Evolutionary conservation across 345 rosid species (phyloP).

Genomic region (Arabidopsis suecica): DNA sequence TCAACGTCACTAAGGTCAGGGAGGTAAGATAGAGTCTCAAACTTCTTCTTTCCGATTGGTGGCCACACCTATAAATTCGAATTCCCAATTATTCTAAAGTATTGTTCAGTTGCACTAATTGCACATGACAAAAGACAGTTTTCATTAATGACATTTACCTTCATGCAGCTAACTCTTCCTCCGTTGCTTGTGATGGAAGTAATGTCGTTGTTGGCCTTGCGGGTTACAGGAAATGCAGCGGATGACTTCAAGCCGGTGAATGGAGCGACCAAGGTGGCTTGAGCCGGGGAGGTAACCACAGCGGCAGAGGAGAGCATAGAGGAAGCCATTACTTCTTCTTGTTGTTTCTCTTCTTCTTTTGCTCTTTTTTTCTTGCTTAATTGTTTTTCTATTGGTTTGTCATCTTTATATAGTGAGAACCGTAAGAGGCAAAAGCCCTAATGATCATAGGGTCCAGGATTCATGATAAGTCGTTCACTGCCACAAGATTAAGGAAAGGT

Average conservation of each 20-base stretch:
- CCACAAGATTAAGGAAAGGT: constrained; percentile 38
- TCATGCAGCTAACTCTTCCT: constrained; percentile 58
- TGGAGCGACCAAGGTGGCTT: constrained; percentile 58
- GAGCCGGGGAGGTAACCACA: constrained; percentile 49
- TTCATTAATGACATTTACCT: constrained; percentile 37
- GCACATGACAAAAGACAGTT: not conserved
- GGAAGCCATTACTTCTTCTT: constrained; percentile 57
- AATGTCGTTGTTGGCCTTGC: constrained; percentile 53
- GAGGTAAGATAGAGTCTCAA: constrained; percentile 62
- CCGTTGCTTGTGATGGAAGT: constrained; percentile 59
- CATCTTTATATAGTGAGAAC: constrained; percentile 22
- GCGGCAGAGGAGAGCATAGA: constrained; percentile 61
- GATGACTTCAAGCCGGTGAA: constrained; percentile 56
- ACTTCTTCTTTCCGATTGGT: constrained; percentile 55
- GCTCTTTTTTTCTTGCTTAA: not conserved
- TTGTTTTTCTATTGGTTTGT: constrained; percentile 5
- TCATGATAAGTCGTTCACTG: constrained; percentile 48
- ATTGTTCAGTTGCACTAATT: not conserved
- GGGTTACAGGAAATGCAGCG: constrained; percentile 54
- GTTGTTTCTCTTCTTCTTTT: constrained; percentile 17
- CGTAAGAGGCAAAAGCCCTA: not conserved
- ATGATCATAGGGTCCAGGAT: constrained; percentile 5
- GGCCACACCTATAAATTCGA: constrained; percentile 54
- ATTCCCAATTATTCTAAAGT: not conserved
- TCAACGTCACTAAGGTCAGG: constrained; percentile 42